phyloP scores from a whole-genome alignment of 768 basidiomycete genomes.

The Boletus eberwhitei region DNA sequence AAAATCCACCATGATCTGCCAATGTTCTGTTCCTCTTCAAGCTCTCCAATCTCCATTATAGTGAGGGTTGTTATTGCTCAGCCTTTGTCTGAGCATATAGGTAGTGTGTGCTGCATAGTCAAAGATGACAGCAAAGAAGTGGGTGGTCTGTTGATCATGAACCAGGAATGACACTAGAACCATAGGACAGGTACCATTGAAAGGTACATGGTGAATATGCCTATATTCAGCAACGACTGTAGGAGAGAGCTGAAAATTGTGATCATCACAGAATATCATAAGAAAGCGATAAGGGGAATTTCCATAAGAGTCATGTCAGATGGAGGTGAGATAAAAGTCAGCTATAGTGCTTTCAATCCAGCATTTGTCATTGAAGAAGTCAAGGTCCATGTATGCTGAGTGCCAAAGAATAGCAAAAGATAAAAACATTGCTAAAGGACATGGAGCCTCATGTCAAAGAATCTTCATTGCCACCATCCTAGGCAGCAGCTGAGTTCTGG shows the following conservation, averaged over 20 bases:
- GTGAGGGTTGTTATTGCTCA: neutral
- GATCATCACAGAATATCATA: neutral
- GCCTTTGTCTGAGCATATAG: neutral
- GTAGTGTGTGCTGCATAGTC: neutral
- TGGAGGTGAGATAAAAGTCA: slow-evolving; percentile 1
- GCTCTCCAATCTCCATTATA: neutral
- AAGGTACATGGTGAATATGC: neutral
- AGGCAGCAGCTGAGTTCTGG: too few species aligned
- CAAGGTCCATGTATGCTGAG: neutral
- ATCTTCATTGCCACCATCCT: too few species aligned
- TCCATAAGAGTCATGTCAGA: neutral
- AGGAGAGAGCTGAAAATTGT: neutral
- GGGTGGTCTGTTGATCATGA: neutral
- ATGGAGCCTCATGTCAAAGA: too few species aligned
- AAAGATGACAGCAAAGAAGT: neutral
- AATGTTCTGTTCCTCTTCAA: neutral
- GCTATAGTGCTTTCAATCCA: slow-evolving; percentile 1
- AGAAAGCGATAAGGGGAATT: neutral
- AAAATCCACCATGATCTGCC: neutral
- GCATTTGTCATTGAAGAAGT: neutral
- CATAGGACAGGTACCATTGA: neutral
- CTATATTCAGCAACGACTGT: neutral
- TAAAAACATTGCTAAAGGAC: neutral
- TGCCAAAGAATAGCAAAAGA: slow-evolving; percentile 2
- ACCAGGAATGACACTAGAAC: neutral